phyloP scores from a whole-genome alignment of 2,329 filamentous ascomycete genomes.

The Thelonectria olida region DNA sequence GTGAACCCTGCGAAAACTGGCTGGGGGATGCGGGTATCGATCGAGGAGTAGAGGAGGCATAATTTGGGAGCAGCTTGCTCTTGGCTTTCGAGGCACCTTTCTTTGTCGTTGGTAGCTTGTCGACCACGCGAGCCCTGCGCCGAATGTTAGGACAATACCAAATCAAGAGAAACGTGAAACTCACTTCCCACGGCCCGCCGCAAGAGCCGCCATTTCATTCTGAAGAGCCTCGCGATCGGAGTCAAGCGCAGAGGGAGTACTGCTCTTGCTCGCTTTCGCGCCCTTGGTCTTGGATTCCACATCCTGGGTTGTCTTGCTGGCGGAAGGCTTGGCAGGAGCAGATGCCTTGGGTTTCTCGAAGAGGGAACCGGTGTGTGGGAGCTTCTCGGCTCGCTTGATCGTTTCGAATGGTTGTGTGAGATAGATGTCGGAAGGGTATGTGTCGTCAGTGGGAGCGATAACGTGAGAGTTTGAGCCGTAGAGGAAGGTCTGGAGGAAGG shows the following conservation, averaged over 20 bases:
- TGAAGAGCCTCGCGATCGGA: slow-evolving; percentile 61
- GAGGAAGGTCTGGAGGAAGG: slow-evolving; percentile 56
- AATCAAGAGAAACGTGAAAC: slow-evolving; percentile 29
- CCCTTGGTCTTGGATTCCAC: slow-evolving; percentile 43
- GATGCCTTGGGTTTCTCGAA: slow-evolving; percentile 52
- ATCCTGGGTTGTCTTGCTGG: slow-evolving; percentile 44
- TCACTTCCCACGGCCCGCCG: slow-evolving; percentile 49
- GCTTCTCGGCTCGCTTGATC: slow-evolving; percentile 55
- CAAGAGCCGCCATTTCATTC: slow-evolving; percentile 49
- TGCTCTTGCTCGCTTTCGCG: slow-evolving; percentile 44
- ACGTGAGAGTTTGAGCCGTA: slow-evolving; percentile 62
- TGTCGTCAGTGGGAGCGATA: slow-evolving; percentile 55
- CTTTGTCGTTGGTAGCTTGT: slow-evolving; percentile 44
- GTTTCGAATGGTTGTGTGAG: slow-evolving; percentile 61
- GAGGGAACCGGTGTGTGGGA: slow-evolving; percentile 62
- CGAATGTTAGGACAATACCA: slow-evolving; percentile 39
- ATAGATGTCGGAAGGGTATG: slow-evolving; percentile 65
- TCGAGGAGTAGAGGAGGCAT: slow-evolving; percentile 48
- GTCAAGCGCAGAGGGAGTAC: slow-evolving; percentile 53
- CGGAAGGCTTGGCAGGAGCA: slow-evolving; percentile 34
- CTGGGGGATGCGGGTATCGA: slow-evolving; percentile 64
- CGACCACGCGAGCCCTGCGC: slow-evolving; percentile 46
- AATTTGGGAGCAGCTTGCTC: slow-evolving; percentile 53
- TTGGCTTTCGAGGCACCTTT: slow-evolving; percentile 51
- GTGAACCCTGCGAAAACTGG: slow-evolving; percentile 63